Conservation (phyloP, 176 grass and related monocot genomes). For the Oryza meyeriana region DNA sequence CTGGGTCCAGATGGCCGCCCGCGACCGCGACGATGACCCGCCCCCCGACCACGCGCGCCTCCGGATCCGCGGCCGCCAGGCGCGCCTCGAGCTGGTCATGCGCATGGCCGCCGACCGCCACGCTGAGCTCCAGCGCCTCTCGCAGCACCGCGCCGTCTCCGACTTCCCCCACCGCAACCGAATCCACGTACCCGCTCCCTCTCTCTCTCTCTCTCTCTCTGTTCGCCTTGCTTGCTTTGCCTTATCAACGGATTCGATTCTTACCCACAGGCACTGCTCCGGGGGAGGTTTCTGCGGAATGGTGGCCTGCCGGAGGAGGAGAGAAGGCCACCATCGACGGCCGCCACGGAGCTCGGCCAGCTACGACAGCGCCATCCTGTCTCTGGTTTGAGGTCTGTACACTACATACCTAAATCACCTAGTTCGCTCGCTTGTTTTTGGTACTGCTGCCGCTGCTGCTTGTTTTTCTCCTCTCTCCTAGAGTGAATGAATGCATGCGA, state of each 20-base stretch:
- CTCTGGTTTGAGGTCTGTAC: conserved; percentile 70
- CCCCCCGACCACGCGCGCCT: conserved; percentile 42
- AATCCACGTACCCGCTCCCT: conserved; percentile 60
- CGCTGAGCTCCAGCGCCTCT: conserved; percentile 68
- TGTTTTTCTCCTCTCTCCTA: neutral
- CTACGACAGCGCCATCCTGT: conserved; percentile 71
- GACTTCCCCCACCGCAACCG: conserved; percentile 82
- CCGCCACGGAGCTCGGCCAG: conserved; percentile 75
- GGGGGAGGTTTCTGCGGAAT: conserved; percentile 82
- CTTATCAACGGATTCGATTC: neutral
- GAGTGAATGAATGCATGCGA: neutral
- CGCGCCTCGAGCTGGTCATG: conserved; percentile 83
- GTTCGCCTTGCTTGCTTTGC: neutral
- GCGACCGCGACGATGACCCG: conserved; percentile 47
- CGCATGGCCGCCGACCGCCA: conserved; percentile 87
- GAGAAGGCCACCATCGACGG: conserved; percentile 60
- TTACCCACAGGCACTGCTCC: conserved; percentile 57
- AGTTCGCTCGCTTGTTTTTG: neutral
- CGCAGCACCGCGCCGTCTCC: conserved; percentile 65
- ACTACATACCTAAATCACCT: neutral
- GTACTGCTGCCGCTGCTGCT: neutral
- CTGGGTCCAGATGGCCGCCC: conserved; percentile 57
- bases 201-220: neutral
- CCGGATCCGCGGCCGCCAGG: conserved; percentile 86
- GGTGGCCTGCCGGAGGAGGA: conserved; percentile 54